Percentiles rank a stretch among this genome's conserved stretches.
These are phyloP conservation scores for Ulmus americana DNA, from an alignment of 331 rosid species.

Conservation along the genomic window DNA sequence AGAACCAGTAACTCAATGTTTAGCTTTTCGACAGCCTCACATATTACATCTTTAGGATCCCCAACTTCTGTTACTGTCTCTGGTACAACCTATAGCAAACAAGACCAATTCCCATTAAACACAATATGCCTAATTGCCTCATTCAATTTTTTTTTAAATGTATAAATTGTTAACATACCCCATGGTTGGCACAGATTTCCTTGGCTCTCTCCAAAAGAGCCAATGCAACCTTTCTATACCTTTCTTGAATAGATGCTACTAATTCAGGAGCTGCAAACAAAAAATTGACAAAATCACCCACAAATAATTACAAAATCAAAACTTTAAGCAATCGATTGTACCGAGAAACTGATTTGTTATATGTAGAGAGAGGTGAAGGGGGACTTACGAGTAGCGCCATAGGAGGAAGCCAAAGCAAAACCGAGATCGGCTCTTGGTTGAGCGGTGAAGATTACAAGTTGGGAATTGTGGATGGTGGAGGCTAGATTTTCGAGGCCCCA, in stretches of 20 bases:
- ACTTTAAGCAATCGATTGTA: not conserved
- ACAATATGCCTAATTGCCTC: too few relatives aligned
- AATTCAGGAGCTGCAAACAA: slow-evolving; percentile 27
- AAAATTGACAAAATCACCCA: not conserved
- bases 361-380: not conserved
- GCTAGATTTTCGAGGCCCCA: slow-evolving; percentile 40
- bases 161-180: slow-evolving; percentile 20
- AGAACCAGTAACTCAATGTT: slow-evolving; percentile 37
- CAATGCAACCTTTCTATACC: slow-evolving; percentile 29
- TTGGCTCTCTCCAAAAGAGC: slow-evolving; percentile 42
- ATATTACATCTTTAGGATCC: slow-evolving; percentile 35
- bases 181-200: slow-evolving; percentile 35
- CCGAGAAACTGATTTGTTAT: not conserved
- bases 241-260: slow-evolving; percentile 29
- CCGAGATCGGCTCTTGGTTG: slow-evolving; percentile 21
- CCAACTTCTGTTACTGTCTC: slow-evolving; percentile 36
- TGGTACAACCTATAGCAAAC: slow-evolving; percentile 27
- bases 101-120: not conserved
- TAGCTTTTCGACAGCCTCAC: slow-evolving; percentile 38
- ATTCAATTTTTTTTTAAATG: too few relatives aligned
- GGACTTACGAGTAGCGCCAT: slow-evolving; percentile 27
- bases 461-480: slow-evolving; percentile 24
- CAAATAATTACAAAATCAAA: not conserved
- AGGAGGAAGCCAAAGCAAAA: slow-evolving; percentile 21
- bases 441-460: slow-evolving; percentile 37